These are phyloP conservation scores for Picochlorum sp. DNA, from an alignment of 139 green algal species.

Conservation along the genomic window DNA sequence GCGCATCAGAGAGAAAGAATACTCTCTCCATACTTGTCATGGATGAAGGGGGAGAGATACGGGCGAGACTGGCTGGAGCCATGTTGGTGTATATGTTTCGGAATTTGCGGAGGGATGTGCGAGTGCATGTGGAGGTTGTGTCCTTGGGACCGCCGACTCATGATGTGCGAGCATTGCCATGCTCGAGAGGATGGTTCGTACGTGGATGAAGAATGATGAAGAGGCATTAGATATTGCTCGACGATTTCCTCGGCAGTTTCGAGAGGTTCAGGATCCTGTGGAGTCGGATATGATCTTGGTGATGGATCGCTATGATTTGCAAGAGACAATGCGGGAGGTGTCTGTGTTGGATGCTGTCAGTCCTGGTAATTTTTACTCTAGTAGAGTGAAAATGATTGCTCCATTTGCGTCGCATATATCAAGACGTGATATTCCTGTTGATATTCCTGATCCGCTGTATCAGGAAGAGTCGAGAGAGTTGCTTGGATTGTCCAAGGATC, in stretches of 20 bases:
- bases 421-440: constrained; percentile 2
- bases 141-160: constrained; percentile 17
- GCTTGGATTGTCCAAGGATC: constrained; percentile 11
- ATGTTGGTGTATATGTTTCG: constrained; percentile 26
- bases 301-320: constrained; percentile 46
- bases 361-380: constrained; percentile 31
- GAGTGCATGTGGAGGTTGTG: constrained; percentile 22
- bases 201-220: not conserved
- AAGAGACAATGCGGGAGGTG: constrained; percentile 35
- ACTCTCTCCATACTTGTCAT: constrained; percentile 21
- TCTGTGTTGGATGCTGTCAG: constrained; percentile 49
- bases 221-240: too few relatives aligned
- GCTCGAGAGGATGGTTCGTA: not conserved
- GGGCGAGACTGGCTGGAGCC: constrained; percentile 30
- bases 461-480: constrained; percentile 3
- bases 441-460: constrained; percentile 41
- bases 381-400: constrained; percentile 23
- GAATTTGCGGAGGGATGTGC: not conserved
- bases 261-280: constrained; percentile 42
- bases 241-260: constrained; percentile 19
- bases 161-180: not conserved
- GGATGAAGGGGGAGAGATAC: constrained; percentile 33
- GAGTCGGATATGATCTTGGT: constrained; percentile 48
- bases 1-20: constrained; percentile 4
- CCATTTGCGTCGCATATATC: constrained; percentile 6